Evolutionary conservation across 2,329 filamentous ascomycete species (phyloP), one percentile per base, ranked within the genome.

Genomic region (Aspergillus quadrilineatus): DNA sequence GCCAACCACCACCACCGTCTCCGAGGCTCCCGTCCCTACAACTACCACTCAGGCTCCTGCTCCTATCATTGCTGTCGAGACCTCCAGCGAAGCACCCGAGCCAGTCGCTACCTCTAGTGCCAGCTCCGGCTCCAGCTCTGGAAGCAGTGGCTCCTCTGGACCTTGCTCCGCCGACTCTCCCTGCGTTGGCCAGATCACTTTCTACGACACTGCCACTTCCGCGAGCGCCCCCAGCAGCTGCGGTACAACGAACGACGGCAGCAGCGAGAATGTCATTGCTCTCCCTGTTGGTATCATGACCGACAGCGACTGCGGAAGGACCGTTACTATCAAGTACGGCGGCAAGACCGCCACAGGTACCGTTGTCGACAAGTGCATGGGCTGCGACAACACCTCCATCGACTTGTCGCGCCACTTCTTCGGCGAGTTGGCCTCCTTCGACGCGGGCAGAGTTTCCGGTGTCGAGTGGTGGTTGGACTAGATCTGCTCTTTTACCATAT

Each of bases 301-400:
- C 64, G 89, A 92, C 79, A 81, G 84, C 47, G 82, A 85, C 71
- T 94, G 90, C 74, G 86, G 85, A 70, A 82, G 85, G 77, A 84
- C 76, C 48, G 82, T 92, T 67, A 85, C 81, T 62, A 84, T 92
- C 76, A 76, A 66, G 41, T 78, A 78, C 69, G 78, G 81, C 49
- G 88, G 88, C 71, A 82, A 82, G 71, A 80, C 79, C 2, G 70
- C 78, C 64, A 77, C 72, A 2, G 89, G 85, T 59, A 81, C 65
- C 3, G 83, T 92, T 59, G 82, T 81, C 51, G 90, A 94, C 78
- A 90, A 89, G 77, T 94, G 90, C 80, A 82, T 83, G 75, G 86
- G 87, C 65, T 94, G 90, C 72, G 67, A 48, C 59, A 51, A 65
- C 34, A 61, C 70, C 41, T 77, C 80, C 65, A 82, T 91, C 48